phyloP scores from a whole-genome alignment of 345 rosid species.

The Heritiera littoralis region DNA sequence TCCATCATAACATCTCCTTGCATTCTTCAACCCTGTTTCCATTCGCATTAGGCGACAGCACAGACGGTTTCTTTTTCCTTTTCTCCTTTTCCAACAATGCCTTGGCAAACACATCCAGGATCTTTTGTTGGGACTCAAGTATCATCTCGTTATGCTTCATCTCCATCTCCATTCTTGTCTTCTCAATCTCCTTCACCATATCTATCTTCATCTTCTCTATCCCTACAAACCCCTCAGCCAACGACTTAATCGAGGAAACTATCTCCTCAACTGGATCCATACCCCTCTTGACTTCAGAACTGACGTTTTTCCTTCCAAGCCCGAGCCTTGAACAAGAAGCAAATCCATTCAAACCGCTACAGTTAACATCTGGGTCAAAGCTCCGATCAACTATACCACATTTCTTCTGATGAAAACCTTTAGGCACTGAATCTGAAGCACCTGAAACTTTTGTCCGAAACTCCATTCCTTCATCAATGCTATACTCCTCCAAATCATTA shows the following conservation, averaged over 20 bases:
- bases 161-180: constrained; percentile 67
- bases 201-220: constrained; percentile 77
- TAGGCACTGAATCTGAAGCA: constrained; percentile 24
- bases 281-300: constrained; percentile 36
- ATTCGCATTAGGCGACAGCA: constrained; percentile 19
- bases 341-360: constrained; percentile 32
- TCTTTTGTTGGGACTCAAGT: constrained; percentile 61
- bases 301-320: constrained; percentile 34
- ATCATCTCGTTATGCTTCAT: constrained; percentile 69
- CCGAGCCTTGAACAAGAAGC: constrained; percentile 40
- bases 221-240: constrained; percentile 55
- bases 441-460: constrained; percentile 19
- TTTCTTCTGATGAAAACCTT: constrained; percentile 22
- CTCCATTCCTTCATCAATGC: constrained; percentile 32
- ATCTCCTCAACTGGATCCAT: constrained; percentile 52
- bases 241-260: constrained; percentile 54
- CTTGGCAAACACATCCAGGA: constrained; percentile 45
- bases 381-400: constrained; percentile 22
- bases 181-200: constrained; percentile 70
- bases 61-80: constrained; percentile 34
- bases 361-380: constrained; percentile 13
- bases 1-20: constrained; percentile 18
- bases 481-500: constrained; percentile 32
- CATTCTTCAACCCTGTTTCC: constrained; percentile 28
- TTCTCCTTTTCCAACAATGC: constrained; percentile 46